Evolutionary conservation across 768 basidiomycete species (phyloP).

Genomic region (Dictyophora rubrovolvata): DNA sequence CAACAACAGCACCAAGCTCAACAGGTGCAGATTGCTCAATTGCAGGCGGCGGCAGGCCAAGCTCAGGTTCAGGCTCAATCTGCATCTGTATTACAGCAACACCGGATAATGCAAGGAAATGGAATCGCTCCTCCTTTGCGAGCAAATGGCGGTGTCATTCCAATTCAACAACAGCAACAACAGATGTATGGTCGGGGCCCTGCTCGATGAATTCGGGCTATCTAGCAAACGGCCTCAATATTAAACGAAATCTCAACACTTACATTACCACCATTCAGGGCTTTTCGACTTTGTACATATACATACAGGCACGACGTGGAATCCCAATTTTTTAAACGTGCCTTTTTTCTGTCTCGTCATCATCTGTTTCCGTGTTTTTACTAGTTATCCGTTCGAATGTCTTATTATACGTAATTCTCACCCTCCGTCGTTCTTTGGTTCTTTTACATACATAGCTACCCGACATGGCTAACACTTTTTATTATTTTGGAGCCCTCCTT

Average conservation of each 20-base stretch:
- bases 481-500: not conserved
- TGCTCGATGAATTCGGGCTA: not conserved
- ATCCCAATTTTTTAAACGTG: not conserved
- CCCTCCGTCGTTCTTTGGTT: not conserved
- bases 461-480: not conserved
- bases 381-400: not conserved
- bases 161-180: not conserved
- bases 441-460: not conserved
- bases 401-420: not conserved
- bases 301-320: not conserved
- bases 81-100: not conserved
- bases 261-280: not conserved
- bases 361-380: not conserved
- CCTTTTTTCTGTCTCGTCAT: not conserved
- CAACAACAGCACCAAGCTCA: not conserved
- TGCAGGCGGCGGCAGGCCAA: not conserved
- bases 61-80: not conserved
- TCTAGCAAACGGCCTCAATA: not conserved
- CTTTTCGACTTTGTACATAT: not conserved
- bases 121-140: not conserved
- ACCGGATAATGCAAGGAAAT: conserved; percentile 3
- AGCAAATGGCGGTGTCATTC: not conserved
- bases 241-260: not conserved
- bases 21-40: not conserved
- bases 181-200: conserved; percentile 1